Evolutionary conservation across 768 basidiomycete species (phyloP), one percentile per base, ranked within the genome.

Genomic region (Termitomyces sp.): DNA sequence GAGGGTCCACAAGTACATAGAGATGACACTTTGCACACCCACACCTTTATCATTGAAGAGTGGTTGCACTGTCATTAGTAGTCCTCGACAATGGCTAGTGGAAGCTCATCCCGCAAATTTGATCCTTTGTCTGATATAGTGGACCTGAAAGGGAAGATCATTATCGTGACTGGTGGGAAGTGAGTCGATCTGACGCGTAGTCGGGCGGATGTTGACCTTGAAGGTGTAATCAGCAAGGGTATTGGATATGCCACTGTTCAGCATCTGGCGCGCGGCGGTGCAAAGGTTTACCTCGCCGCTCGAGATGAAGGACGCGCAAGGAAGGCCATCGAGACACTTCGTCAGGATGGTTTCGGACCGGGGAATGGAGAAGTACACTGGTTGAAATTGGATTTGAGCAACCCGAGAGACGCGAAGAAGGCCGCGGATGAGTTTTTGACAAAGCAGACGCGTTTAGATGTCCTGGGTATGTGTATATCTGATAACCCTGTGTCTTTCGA

Each of bases 101-200:
- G 13, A 23, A 28, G n/a, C 46, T 40, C 28, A 6, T 59, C 58
- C n/a, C 48, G 30, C 32, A 50, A n/a, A 41, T 63, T 63, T 46
- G 30, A 63, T 50, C 59, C 59, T 35, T 38, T 55, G 36, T 33
- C 50, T 33, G 79, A 82, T 61, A 62, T 85, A 33, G 70, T 75
- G 2, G 77, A 81, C 63, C 68, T 82, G 8, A 69, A 67, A 6
- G 82, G 79, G 12, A 82, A 82, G 65, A 80, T 85, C n/a, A 66
- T 72, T 48, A 69, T 85, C 43, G 79, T 87, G 20, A 86, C 84
- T 0, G 85, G 84, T 16, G 82, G 78, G 62, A 86, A 85, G 81
- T 84, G 57, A 71, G 38, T 47, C 23, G 52, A 53, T 7, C 23
- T 28, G 18, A 50, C 30, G n/a, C 14, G 12, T 35, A 4, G 35